These are phyloP conservation scores for Fonsecaea erecta DNA, from an alignment of 2,329 filamentous ascomycete species.

Conservation along the genomic window DNA sequence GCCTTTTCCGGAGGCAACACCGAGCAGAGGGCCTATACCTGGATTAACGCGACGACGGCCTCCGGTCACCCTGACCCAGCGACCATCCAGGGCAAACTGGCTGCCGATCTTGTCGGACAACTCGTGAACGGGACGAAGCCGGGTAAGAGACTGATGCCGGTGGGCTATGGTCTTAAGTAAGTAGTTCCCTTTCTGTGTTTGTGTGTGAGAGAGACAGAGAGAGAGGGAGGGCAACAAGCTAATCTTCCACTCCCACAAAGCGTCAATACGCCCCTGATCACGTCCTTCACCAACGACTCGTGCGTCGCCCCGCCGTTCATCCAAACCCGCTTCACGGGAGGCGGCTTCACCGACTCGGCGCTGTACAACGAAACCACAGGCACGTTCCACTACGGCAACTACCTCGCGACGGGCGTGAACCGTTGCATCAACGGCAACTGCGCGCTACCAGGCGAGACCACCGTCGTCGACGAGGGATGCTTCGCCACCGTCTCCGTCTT, in stretches of 20 bases:
- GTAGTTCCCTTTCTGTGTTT: too few relatives aligned
- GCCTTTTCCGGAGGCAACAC: constrained; percentile 54
- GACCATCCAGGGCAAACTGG: constrained; percentile 50
- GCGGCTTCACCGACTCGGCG: constrained; percentile 54
- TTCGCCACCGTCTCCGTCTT: constrained; percentile 52
- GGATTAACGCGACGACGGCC: constrained; percentile 46
- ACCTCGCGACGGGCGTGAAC: constrained; percentile 49
- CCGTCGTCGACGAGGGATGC: constrained; percentile 51
- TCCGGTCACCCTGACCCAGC: constrained; percentile 48
- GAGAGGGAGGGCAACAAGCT: constrained; percentile 2
- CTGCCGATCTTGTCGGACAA: constrained; percentile 52
- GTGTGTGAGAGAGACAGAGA: background rate
- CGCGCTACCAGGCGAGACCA: constrained; percentile 57
- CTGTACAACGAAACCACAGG: constrained; percentile 52
- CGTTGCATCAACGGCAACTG: constrained; percentile 61
- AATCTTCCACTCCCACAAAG: constrained; percentile 32
- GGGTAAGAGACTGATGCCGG: constrained; percentile 46
- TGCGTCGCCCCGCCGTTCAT: constrained; percentile 52
- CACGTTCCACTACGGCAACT: constrained; percentile 48
- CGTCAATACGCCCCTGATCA: constrained; percentile 57
- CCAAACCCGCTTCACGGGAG: constrained; percentile 56
- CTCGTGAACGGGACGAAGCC: constrained; percentile 48
- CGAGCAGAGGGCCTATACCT: constrained; percentile 50
- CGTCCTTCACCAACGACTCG: constrained; percentile 45
- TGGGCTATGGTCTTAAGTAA: constrained; percentile 55